Percentiles rank a stretch among this genome's conserved stretches.
These are phyloP conservation scores for Hordeum pubiflorum DNA, from an alignment of 202 grass and related monocot species.

Conservation along the genomic window DNA sequence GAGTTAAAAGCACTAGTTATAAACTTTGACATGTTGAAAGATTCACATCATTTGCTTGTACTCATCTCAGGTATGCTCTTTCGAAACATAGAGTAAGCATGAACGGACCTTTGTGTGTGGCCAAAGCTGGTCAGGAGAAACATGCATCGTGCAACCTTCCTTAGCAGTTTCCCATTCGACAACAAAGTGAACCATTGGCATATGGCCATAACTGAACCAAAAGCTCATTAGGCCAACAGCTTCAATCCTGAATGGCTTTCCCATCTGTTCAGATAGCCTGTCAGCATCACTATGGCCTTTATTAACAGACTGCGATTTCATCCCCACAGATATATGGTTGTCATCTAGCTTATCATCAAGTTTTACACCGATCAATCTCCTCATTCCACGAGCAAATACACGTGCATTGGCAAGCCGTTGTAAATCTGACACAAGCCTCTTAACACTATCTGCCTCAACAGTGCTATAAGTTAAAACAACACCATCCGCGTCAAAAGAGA, in stretches of 20 bases:
- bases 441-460: conserved; percentile 74
- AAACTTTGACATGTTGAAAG: background rate
- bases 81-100: background rate
- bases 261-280: conserved; percentile 78
- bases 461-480: conserved; percentile 72
- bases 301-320: conserved; percentile 44
- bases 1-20: background rate
- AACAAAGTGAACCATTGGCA: conserved; percentile 99
- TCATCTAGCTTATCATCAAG: conserved; percentile 62
- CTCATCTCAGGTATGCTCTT: conserved; percentile 2
- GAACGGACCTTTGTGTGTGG: conserved; percentile 83
- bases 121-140: conserved; percentile 99
- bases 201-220: conserved; percentile 83
- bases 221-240: conserved; percentile 93
- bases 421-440: conserved; percentile 77
- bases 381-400: conserved; percentile 80
- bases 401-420: conserved; percentile 67
- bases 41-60: background rate
- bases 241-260: conserved; percentile 95
- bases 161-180: conserved; percentile 95
- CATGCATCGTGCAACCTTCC: conserved; percentile 88
- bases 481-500: conserved; percentile 77
- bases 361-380: conserved; percentile 68
- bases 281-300: conserved; percentile 55
- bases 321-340: conserved; percentile 23